Evolutionary conservation across 148 eudicot genomes (phyloP), one percentile per base, ranked within the genome.

Genomic region (Rheum nobile): DNA sequence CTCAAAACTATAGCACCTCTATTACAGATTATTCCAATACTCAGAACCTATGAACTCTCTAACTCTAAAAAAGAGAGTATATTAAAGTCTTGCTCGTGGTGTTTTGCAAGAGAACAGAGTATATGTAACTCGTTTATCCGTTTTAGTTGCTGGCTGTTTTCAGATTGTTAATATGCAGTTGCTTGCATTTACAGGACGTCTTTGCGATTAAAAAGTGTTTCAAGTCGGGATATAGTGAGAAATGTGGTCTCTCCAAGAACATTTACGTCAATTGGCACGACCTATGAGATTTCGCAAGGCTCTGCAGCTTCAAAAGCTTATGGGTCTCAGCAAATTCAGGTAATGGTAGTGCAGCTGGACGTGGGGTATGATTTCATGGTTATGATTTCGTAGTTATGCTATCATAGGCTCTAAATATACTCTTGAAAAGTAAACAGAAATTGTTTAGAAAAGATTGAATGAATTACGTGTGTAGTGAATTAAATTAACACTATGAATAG

Each of bases 301-400:
- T n/a, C 78, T 79, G 72, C 80, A 24, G 77, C 65, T 67, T 77
- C 86, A 8, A 79, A 87, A 44, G 82, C 84, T 57, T 95, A 95
- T 81, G 99, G 99, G 54, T 86, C 99, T 21, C 97, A 92, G 43
- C 97, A 95, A 84, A 95, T 95, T 92, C 99, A 92, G 97, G 99
- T 95, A 48, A 76, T 72, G 4, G n/a, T 35, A 67, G 13, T 67
- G n/a, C 65, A 24, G 32, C 65, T 57, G 31, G 29, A 24, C n/a
- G n/a, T n/a, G n/a, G n/a, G n/a, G n/a, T n/a, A n/a, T n/a, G n/a
- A n/a, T n/a, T n/a, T n/a, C n/a, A n/a, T n/a, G n/a, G n/a, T n/a
- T n/a, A n/a, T n/a, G n/a, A n/a, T n/a, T n/a, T n/a, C n/a, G n/a
- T n/a, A n/a, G n/a, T n/a, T n/a, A n/a, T n/a, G n/a, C n/a, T n/a